Evolutionary conservation across 2,329 filamentous ascomycete genomes (phyloP), one percentile per base, ranked within the genome.

Genomic region (Sphaerulina vaccinii): DNA sequence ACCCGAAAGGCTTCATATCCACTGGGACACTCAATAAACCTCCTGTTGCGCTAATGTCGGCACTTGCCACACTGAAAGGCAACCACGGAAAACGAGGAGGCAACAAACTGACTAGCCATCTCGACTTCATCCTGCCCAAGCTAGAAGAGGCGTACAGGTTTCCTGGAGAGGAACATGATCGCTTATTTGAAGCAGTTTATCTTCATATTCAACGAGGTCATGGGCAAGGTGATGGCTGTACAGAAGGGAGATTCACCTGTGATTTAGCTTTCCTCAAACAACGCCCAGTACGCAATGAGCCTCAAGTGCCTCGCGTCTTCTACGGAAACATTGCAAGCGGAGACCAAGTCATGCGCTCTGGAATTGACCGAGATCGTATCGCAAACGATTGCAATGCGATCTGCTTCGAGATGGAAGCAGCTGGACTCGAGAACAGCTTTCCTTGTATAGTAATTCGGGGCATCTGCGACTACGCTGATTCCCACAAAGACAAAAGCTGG

Each of bases 351-450:
- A 55, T 67, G 49, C 56, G 58, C 33, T 36, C 58, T 21, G 48
- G 5, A 2, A 3, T 9, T 1, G 24, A 40, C 19, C 32, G 51
- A 5, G 51, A 54, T 15, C n/a, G 40, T 5, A 35, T 59, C 24
- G 37, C 29, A 6, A 33, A 39, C 9, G 13, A 45, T 13, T 23
- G 33, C 13, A 49, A 42, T 8, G 44, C 54, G 3, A 18, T 64
- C 2, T 62, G 61, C 41, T 62, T 64, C 42, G 62, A 64, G 50
- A 64, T 63, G 62, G 58, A 64, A 21, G 60, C 61, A 6, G 62
- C 62, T 5, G 59, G 56, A 3, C 29, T 63, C 10, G 59, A 58
- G 50, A 44, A 62, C 44, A 52, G 42, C n/a, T 60, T 63, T 40
- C 54, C 54, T 8, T 63, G 56, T 36, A 23, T 64, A 3, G 55